These are phyloP conservation scores for Epicoccum nigrum DNA, from an alignment of 2,329 filamentous ascomycete genomes.

Conservation along the genomic window DNA sequence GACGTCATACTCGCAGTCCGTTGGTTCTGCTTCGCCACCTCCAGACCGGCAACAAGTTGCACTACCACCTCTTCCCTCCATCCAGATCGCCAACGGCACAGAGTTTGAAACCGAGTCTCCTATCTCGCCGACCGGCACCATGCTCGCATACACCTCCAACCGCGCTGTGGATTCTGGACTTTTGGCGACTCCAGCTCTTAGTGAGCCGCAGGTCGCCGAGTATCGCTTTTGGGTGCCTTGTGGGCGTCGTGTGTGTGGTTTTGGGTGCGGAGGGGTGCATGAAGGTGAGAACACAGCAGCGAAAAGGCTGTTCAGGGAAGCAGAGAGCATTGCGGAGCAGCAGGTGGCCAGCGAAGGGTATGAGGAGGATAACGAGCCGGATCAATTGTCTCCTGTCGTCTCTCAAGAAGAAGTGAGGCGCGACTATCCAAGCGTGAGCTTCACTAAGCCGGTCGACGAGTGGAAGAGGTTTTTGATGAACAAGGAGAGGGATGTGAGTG, in stretches of 20 bases:
- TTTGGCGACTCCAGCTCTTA: constrained; percentile 37
- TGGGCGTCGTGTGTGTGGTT: constrained; percentile 35
- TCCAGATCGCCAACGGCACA: constrained; percentile 40
- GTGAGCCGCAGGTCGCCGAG: constrained; percentile 43
- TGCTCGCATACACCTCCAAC: constrained; percentile 41
- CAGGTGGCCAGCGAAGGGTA: not conserved
- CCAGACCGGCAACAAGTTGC: not conserved
- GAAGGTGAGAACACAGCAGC: constrained; percentile 40
- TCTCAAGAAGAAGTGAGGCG: not conserved
- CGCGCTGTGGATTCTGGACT: constrained; percentile 37
- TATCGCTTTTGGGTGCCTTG: constrained; percentile 47
- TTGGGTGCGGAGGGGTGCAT: constrained; percentile 38
- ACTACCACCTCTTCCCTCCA: constrained; percentile 13
- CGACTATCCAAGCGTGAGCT: not conserved
- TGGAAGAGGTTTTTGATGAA: constrained; percentile 8
- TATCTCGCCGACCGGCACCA: constrained; percentile 34
- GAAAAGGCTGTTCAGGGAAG: constrained; percentile 38
- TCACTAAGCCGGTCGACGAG: constrained; percentile 7
- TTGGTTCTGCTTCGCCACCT: not conserved
- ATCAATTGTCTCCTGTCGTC: not conserved
- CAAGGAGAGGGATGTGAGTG: constrained; percentile 20
- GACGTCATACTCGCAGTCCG: not conserved
- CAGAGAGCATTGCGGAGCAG: constrained; percentile 17
- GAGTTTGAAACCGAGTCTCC: constrained; percentile 32
- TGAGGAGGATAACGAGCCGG: not conserved